These are phyloP conservation scores for Xerophyta viscosa DNA, from an alignment of 106 monocot species.

Conservation along the genomic window DNA sequence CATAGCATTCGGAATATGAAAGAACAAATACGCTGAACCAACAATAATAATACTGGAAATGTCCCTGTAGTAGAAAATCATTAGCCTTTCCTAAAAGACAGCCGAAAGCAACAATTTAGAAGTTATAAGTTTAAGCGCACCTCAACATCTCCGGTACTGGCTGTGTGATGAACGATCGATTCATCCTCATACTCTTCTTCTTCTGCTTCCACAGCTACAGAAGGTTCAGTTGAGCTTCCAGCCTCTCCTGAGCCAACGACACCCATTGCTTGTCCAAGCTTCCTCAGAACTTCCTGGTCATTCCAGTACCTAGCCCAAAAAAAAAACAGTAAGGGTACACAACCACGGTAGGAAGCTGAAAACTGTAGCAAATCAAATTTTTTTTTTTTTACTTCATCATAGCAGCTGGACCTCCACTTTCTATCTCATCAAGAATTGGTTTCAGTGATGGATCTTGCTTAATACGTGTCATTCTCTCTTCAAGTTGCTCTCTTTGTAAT, in stretches of 20 bases:
- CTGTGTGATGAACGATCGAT: constrained; percentile 81
- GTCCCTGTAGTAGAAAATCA: too few relatives aligned
- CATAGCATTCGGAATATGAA: too few relatives aligned
- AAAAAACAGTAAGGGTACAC: neutral
- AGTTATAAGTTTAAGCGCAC: neutral
- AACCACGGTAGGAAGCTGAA: too few relatives aligned
- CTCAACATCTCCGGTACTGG: constrained; percentile 68
- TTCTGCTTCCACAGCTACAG: constrained; percentile 54
- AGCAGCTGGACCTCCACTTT: constrained; percentile 78
- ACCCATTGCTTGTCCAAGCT: constrained; percentile 84
- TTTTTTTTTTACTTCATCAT: constrained; percentile 76
- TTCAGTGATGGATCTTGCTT: constrained; percentile 88
- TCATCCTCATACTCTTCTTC: constrained; percentile 87
- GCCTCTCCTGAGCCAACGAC: constrained; percentile 38
- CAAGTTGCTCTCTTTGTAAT: constrained; percentile 56
- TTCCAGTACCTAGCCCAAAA: constrained; percentile 75
- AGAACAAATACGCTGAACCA: too few relatives aligned
- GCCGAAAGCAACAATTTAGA: neutral
- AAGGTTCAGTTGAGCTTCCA: constrained; percentile 25
- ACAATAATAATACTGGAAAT: too few relatives aligned
- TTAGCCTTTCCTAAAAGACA: too few relatives aligned
- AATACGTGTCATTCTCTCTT: constrained; percentile 66
- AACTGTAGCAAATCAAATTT: too few relatives aligned
- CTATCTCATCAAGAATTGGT: constrained; percentile 92
- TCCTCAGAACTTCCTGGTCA: constrained; percentile 73